Evolutionary conservation across 78 protist genomes (phyloP), one percentile per base, ranked within the genome.

Genomic region (Dictyostelium capitatum): DNA sequence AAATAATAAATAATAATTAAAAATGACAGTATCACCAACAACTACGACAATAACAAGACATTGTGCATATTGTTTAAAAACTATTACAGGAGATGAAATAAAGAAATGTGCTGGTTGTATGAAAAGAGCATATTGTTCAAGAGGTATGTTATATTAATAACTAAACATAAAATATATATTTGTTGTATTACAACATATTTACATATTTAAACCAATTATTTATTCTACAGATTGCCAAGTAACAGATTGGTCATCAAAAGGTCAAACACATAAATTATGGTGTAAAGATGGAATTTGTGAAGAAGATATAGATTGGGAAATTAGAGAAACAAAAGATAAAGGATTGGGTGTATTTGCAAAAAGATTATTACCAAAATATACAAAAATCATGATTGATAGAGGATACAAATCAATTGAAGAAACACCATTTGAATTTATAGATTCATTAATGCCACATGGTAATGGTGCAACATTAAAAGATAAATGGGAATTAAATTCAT

Each of bases 181-280:
- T n/a, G n/a, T n/a, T n/a, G n/a, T n/a, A n/a, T n/a, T n/a, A n/a
- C n/a, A n/a, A n/a, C n/a, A n/a, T n/a, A n/a, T n/a, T n/a, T n/a
- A n/a, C n/a, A n/a, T n/a, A n/a, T n/a, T n/a, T n/a, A n/a, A n/a
- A n/a, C n/a, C n/a, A n/a, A n/a, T n/a, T n/a, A n/a, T n/a, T n/a
- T n/a, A n/a, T n/a, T n/a, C 77, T n/a, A 56, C 75, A 59, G 85
- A 80, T 19, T 80, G 85, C 46, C 85, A 80, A 59, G 85, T 80
- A 12, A 46, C 17, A 11, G 85, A 80, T 59, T 80, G 85, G 85
- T 10, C 30, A 59, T 20, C 25, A 7, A 46, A 43, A 43, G 85
- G 85, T 19, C 85, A 80, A 62, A 2, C 72, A 4, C 85, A 80
- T 41, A 80, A 80, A 23, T 7, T 23, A 43, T 80, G 85, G 85